Evolutionary conservation across 78 protist species (phyloP).

Genomic region (Dictyostelium intermedium): DNA sequence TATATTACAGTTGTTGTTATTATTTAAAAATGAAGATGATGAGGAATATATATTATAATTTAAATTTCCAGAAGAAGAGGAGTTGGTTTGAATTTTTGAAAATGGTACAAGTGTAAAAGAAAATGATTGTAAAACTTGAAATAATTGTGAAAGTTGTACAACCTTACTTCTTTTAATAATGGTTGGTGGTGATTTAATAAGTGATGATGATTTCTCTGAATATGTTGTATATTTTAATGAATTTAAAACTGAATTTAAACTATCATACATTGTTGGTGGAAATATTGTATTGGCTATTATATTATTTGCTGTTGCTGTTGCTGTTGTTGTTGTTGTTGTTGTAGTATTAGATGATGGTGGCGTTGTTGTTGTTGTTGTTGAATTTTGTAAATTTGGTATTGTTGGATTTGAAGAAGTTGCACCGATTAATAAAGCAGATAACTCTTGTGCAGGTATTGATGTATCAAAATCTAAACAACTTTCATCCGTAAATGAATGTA

Average conservation of each 20-base stretch:
- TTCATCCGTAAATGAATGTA: slow-evolving; percentile 7
- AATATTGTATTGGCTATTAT: background rate
- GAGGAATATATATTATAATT: background rate
- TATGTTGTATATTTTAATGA: slow-evolving; percentile 59
- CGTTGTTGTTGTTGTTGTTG: background rate
- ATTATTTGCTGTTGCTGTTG: background rate
- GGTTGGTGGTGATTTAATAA: slow-evolving; percentile 11
- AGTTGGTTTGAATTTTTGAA: background rate
- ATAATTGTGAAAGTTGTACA: slow-evolving; percentile 31
- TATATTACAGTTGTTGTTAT: background rate
- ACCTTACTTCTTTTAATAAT: slow-evolving; percentile 14
- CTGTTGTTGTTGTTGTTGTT: background rate
- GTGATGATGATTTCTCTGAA: slow-evolving; percentile 14
- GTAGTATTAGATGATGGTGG: background rate
- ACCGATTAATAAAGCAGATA: background rate
- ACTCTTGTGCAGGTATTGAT: background rate
- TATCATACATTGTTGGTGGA: slow-evolving; percentile 32
- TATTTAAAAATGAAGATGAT: background rate
- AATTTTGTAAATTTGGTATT: background rate
- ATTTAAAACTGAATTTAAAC: slow-evolving; percentile 25
- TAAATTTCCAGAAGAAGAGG: slow-evolving; percentile 11
- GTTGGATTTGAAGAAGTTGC: background rate
- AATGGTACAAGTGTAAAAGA: slow-evolving; percentile 26
- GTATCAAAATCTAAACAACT: background rate
- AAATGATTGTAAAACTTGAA: background rate